Conservation (phyloP, 495 filamentous ascomycete genomes). For the Hyaloscypha variabilis region DNA sequence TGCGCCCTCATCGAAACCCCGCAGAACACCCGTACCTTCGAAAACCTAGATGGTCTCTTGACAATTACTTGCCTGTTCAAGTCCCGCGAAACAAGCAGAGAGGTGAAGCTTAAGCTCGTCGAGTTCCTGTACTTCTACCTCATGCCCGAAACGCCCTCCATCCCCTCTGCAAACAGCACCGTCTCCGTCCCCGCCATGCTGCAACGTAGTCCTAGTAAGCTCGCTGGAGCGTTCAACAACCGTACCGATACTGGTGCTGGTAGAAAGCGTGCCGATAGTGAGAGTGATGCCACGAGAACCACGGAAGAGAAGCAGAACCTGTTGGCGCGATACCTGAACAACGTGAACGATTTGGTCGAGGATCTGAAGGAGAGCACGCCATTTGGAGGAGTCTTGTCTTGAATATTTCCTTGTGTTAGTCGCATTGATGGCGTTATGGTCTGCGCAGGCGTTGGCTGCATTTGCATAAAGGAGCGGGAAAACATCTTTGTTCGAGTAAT, state of each 20-base stretch:
- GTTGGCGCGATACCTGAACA: constrained; percentile 79
- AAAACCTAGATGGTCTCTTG: constrained; percentile 87
- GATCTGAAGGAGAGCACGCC: constrained; percentile 83
- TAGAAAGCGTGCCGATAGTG: constrained; percentile 31
- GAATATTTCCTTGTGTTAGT: constrained; percentile 34
- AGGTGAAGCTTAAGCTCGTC: constrained; percentile 89
- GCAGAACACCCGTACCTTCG: constrained; percentile 86
- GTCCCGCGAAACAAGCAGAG: constrained; percentile 73
- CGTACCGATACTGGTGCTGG: constrained; percentile 29
- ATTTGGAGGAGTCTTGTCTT: constrained; percentile 55
- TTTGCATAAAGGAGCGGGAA: constrained; percentile 12
- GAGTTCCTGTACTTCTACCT: constrained; percentile 97
- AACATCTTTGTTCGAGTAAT: constrained; percentile 24
- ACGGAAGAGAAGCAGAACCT: constrained; percentile 88
- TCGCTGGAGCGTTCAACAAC: constrained; percentile 51
- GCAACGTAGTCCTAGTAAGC: constrained; percentile 74
- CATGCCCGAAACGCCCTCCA: constrained; percentile 81
- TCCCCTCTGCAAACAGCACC: constrained; percentile 42
- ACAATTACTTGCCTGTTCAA: constrained; percentile 96
- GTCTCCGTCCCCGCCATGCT: constrained; percentile 46
- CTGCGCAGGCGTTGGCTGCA: constrained; percentile 21
- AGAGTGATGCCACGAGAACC: constrained; percentile 56
- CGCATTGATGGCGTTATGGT: constrained; percentile 21
- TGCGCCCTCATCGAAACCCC: constrained; percentile 83
- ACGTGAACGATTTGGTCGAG: constrained; percentile 89